A percentile compares a stretch with the other conserved stretches of the same genome.
These are phyloP conservation scores for Chytriomyces confervae DNA, from an alignment of 192 early-diverging fungal genomes.

Conservation along the genomic window DNA sequence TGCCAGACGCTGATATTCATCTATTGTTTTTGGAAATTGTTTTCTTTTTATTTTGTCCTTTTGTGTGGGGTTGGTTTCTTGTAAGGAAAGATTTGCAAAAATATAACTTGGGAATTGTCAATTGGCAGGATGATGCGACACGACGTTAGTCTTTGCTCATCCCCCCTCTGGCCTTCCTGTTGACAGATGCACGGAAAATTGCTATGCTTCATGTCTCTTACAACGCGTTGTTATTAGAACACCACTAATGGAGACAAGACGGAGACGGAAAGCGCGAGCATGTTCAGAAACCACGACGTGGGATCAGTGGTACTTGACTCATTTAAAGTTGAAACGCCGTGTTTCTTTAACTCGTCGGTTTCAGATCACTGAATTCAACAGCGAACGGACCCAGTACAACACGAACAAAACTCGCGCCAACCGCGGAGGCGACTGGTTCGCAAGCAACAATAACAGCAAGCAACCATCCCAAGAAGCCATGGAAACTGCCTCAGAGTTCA, in stretches of 20 bases:
- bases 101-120: too few species aligned
- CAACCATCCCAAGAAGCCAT: background rate
- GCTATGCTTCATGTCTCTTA: too few species aligned
- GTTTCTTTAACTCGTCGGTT: too few species aligned
- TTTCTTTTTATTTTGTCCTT: too few species aligned
- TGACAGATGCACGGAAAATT: too few species aligned
- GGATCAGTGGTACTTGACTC: background rate
- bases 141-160: too few species aligned
- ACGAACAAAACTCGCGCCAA: conserved; percentile 1
- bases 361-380: background rate
- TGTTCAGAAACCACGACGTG: background rate
- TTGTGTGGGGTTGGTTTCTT: too few species aligned
- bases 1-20: background rate
- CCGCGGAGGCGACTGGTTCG: conserved; percentile 11
- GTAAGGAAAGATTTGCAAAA: too few species aligned
- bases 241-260: background rate
- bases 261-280: background rate
- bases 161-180: too few species aligned
- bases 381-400: background rate
- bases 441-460: background rate
- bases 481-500: background rate
- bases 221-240: too few species aligned
- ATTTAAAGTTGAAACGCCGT: background rate
- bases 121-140: too few species aligned
- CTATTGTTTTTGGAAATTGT: too few species aligned